Percentiles rank a stretch among this genome's conserved stretches.
These are phyloP conservation scores for Penicillium dipodomyicola DNA, from an alignment of 495 filamentous ascomycete species.

Conservation along the genomic window DNA sequence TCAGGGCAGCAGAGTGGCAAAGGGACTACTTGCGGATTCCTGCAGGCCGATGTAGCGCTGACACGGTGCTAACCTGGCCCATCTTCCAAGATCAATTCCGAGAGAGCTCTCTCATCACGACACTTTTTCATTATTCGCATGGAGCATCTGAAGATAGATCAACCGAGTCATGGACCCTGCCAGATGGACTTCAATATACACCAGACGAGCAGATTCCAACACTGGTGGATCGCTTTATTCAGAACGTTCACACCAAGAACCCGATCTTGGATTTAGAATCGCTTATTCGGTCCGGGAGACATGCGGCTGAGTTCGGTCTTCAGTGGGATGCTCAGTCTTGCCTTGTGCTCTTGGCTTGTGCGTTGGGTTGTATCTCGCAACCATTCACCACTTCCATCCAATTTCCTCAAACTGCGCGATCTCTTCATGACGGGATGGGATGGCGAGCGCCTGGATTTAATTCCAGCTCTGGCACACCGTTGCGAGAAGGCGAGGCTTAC, in stretches of 20 bases:
- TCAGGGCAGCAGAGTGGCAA: conserved; percentile 1
- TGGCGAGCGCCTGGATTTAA: neutral
- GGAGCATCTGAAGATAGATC: neutral
- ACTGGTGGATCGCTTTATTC: conserved; percentile 26
- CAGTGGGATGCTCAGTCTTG: conserved; percentile 29
- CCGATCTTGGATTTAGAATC: conserved; percentile 29
- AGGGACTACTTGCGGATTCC: conserved; percentile 14
- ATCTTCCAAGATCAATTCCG: conserved; percentile 9
- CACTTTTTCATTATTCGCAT: conserved; percentile 4
- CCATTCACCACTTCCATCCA: conserved; percentile 8
- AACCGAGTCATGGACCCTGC: neutral
- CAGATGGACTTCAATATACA: conserved; percentile 6
- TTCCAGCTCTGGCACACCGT: neutral
- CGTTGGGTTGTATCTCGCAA: conserved; percentile 13
- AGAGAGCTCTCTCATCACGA: conserved; percentile 8
- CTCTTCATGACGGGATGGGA: neutral
- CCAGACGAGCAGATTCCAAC: conserved; percentile 12
- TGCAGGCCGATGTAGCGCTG: conserved; percentile 4
- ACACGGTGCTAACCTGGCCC: conserved; percentile 9
- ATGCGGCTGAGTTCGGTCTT: conserved; percentile 23
- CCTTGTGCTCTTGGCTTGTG: conserved; percentile 27
- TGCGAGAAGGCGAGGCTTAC: conserved; percentile 11
- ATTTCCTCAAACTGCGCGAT: neutral
- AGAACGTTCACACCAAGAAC: conserved; percentile 36
- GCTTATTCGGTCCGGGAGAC: conserved; percentile 13